A percentile compares a stretch with the other conserved stretches of the same genome.
These are phyloP conservation scores for Cytospora piceae DNA, from an alignment of 2,329 filamentous ascomycete genomes.

Conservation along the genomic window DNA sequence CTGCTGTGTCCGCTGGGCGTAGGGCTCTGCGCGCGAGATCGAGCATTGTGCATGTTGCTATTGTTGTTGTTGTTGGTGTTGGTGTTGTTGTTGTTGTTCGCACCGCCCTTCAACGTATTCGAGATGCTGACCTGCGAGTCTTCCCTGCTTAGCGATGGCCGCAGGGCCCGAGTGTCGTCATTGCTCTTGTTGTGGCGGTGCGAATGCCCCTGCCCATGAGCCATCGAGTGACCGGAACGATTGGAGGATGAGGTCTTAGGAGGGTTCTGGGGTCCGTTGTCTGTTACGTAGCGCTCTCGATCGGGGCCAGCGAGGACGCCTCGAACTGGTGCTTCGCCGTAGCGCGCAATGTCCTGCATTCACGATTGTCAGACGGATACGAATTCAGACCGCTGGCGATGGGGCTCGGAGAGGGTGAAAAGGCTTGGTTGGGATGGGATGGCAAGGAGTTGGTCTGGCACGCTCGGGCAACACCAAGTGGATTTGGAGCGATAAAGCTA, in stretches of 20 bases:
- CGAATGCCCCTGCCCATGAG: constrained; percentile 67
- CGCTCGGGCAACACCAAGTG: constrained; percentile 28
- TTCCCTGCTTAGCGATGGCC: constrained; percentile 77
- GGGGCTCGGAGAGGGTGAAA: constrained; percentile 8
- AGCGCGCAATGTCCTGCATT: constrained; percentile 72
- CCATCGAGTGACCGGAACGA: constrained; percentile 61
- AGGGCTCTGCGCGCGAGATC: constrained; percentile 75
- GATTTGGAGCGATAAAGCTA: constrained; percentile 31
- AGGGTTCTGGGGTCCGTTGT: constrained; percentile 50
- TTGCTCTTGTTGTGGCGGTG: constrained; percentile 72
- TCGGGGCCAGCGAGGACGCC: constrained; percentile 71
- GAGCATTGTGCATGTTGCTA: constrained; percentile 47
- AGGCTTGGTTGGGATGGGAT: constrained; percentile 31
- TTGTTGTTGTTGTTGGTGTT: constrained; percentile 31
- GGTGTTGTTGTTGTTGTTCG: constrained; percentile 38
- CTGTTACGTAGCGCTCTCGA: constrained; percentile 66
- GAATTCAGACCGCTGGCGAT: constrained; percentile 5
- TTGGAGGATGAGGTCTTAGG: constrained; percentile 67
- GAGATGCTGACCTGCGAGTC: constrained; percentile 62
- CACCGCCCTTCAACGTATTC: constrained; percentile 50
- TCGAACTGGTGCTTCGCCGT: constrained; percentile 77
- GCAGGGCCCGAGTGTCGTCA: constrained; percentile 66
- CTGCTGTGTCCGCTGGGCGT: constrained; percentile 69
- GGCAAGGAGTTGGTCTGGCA: constrained; percentile 22
- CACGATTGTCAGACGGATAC: constrained; percentile 23